Evolutionary conservation across 257 asterid species (phyloP).

Genomic region (Gentiana macrophylla): DNA sequence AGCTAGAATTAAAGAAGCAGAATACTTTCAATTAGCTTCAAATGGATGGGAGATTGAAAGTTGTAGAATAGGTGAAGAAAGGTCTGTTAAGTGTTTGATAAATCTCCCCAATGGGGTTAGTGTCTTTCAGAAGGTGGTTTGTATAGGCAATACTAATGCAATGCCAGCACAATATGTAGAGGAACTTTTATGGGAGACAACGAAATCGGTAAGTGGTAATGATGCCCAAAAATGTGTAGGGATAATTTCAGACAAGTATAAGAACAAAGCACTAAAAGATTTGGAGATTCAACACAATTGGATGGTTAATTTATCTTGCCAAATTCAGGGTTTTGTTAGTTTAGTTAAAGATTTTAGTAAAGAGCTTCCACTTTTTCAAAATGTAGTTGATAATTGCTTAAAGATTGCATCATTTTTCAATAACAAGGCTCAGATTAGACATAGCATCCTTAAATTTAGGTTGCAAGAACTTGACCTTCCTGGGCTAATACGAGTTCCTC

Average conservation of each 20-base stretch:
- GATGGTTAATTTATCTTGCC: slow-evolving; percentile 82
- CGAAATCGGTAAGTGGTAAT: slow-evolving; percentile 42
- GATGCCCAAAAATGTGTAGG: slow-evolving; percentile 54
- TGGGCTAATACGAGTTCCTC: slow-evolving; percentile 49
- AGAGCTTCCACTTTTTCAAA: slow-evolving; percentile 54
- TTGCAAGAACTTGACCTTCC: slow-evolving; percentile 43
- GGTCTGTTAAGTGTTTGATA: slow-evolving; percentile 39
- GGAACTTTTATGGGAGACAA: slow-evolving; percentile 56
- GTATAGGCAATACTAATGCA: slow-evolving; percentile 13
- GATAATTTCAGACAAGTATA: slow-evolving; percentile 63
- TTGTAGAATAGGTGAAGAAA: slow-evolving; percentile 28
- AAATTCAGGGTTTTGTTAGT: slow-evolving; percentile 56
- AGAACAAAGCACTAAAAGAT: slow-evolving; percentile 56
- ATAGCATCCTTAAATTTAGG: slow-evolving; percentile 44
- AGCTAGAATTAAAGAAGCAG: slow-evolving; percentile 57
- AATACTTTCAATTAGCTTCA: slow-evolving; percentile 61
- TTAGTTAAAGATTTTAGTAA: slow-evolving; percentile 60
- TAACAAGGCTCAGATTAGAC: slow-evolving; percentile 49
- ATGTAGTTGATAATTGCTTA: slow-evolving; percentile 47
- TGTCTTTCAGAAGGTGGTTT: slow-evolving; percentile 54
- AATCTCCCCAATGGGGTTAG: slow-evolving; percentile 78
- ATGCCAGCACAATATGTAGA: slow-evolving; percentile 63
- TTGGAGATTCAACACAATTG: slow-evolving; percentile 57
- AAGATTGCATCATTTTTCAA: slow-evolving; percentile 56
- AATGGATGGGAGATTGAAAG: slow-evolving; percentile 58